A percentile compares a stretch with the other conserved stretches of the same genome.
Conservation (phyloP, 2,329 filamentous ascomycete genomes). For the Fusarium sp. region DNA sequence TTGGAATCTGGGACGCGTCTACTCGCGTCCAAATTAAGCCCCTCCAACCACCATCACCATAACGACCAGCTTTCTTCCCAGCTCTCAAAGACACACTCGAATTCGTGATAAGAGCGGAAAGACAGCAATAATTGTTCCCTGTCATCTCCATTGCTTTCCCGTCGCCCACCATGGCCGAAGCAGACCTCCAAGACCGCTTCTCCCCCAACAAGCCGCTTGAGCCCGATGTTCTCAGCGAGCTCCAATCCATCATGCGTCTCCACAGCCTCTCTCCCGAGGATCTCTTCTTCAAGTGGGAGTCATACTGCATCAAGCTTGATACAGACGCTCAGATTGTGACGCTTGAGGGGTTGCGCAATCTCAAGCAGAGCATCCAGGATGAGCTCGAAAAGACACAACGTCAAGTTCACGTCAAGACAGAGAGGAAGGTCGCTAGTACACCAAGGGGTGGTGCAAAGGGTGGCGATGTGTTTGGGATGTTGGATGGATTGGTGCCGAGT, state of each 20-base stretch:
- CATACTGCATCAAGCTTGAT: conserved; percentile 95
- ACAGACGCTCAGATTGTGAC: conserved; percentile 77
- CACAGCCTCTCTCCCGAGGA: conserved; percentile 86
- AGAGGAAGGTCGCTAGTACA: conserved; percentile 72
- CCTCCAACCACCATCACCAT: conserved; percentile 32
- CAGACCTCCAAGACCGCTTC: conserved; percentile 51
- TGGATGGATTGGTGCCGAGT: conserved; percentile 76
- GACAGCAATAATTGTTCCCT: neutral
- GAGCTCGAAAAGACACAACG: conserved; percentile 81
- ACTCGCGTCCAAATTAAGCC: conserved; percentile 28
- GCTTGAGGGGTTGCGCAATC: conserved; percentile 76
- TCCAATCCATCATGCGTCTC: conserved; percentile 87
- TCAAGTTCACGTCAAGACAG: conserved; percentile 70
- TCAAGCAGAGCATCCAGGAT: conserved; percentile 91
- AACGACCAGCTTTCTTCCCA: conserved; percentile 13
- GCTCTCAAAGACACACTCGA: neutral
- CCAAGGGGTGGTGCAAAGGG: conserved; percentile 67
- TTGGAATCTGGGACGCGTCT: conserved; percentile 35
- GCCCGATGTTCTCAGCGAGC: conserved; percentile 81
- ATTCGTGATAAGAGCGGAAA: neutral
- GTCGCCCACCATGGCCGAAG: conserved; percentile 50
- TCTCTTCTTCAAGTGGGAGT: conserved; percentile 98
- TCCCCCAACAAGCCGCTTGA: conserved; percentile 66
- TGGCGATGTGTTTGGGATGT: conserved; percentile 86
- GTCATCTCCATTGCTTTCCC: neutral